Percentiles rank a stretch among this genome's conserved stretches.
Evolutionary conservation across 1,284 basidiomycete species (phyloP).

Genomic region (Cryptococcus jaspeensis): DNA sequence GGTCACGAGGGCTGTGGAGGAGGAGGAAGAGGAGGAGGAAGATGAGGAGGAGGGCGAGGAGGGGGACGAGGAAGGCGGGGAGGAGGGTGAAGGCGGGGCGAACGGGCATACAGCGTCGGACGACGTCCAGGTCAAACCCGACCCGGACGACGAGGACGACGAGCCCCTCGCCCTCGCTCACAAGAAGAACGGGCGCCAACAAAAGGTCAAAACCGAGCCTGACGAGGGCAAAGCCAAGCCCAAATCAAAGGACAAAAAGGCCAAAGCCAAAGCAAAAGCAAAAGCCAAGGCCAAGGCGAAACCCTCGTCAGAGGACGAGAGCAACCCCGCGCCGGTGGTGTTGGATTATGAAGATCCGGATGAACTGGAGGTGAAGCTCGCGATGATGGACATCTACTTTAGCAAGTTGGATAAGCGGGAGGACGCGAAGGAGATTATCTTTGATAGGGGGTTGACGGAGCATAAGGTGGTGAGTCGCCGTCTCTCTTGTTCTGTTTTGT

Average conservation of each 20-base stretch:
- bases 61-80: slow-evolving; percentile 24
- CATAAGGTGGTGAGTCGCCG: slow-evolving; percentile 75
- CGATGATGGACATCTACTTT: slow-evolving; percentile 87
- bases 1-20: slow-evolving; percentile 30
- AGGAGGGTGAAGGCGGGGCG: slow-evolving; percentile 10
- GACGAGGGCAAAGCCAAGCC: slow-evolving; percentile 19
- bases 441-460: slow-evolving; percentile 86
- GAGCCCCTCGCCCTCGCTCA: too few relatives aligned
- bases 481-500: background rate
- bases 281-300: slow-evolving; percentile 67
- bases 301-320: slow-evolving; percentile 44
- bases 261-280: slow-evolving; percentile 56
- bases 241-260: slow-evolving; percentile 35
- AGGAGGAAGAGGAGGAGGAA: slow-evolving; percentile 36
- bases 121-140: too few relatives aligned
- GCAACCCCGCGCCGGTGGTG: slow-evolving; percentile 60
- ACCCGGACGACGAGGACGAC: too few relatives aligned
- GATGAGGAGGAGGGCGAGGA: slow-evolving; percentile 24
- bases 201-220: slow-evolving; percentile 8
- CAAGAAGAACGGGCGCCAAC: slow-evolving; percentile 13
- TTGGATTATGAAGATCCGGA: slow-evolving; percentile 71
- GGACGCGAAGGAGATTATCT: slow-evolving; percentile 87
- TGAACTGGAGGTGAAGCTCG: slow-evolving; percentile 87
- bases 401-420: slow-evolving; percentile 85
- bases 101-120: slow-evolving; percentile 14